Base-by-base conservation (phyloP, 108 stramenopile species). In the Nitzschia sp. region DNA sequence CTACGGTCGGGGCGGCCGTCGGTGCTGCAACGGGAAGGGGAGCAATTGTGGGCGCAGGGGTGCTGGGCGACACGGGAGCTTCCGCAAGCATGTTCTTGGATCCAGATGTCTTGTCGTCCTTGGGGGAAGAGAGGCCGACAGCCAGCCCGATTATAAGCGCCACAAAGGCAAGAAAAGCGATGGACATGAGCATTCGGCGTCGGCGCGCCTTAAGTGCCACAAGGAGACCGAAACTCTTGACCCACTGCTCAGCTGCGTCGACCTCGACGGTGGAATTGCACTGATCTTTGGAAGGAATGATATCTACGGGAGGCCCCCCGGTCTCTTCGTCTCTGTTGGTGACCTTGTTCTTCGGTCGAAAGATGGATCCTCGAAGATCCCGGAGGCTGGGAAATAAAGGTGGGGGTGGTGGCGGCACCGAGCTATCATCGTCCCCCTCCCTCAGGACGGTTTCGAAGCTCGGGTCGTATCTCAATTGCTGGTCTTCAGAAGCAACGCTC, bases 321-420 rank as follows among this genome's bases (percentile, higher is more conserved):
- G 4, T 26, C 25, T 62, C 61, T 46, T 62, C 61, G 18, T 62
- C 61, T 2, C 32, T 25, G 4, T 51, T 4, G 11, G 11, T 51
- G 13, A n/a, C n/a, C 42, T 42, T 46, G 31, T 30, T 30, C 15
- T 30, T 57, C 15, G 26, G 5, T 32, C 56, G 56, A 32, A 61
- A 38, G 28, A 38, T 38, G 11, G 23, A 23, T 19, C 4, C 46
- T n/a, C 38, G 1, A n/a, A 45, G 6, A 4, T 42, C 21, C 4
- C 19, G 19, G 13, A 51, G n/a, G 21, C 49, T 59, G 11, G 27
- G 25, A 17, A 5, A 13, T 29, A 18, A 28, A 25, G 69, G 69
- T 30, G 69, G 36, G 26, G 69, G 69, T 21, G 57, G 38, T 5
- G 69, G 69, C 24, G 42, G 49, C 23, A 53, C n/a, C 3, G 64